phyloP scores from a whole-genome alignment of 257 asterid genomes.

The Verbena officinalis region DNA sequence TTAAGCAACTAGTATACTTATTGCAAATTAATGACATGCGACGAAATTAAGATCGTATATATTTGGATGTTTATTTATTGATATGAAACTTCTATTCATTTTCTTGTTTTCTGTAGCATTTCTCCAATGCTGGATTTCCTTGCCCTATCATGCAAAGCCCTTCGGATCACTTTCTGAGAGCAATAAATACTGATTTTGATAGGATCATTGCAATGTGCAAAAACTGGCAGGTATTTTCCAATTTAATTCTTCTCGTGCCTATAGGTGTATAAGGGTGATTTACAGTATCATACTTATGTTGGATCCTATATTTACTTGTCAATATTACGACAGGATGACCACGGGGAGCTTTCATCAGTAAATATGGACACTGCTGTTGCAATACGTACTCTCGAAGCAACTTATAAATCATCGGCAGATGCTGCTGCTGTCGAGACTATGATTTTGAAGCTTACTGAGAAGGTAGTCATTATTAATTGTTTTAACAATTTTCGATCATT shows the following conservation, averaged over 20 bases:
- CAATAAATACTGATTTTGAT: conserved; percentile 95
- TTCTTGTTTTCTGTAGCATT: conserved; percentile 66
- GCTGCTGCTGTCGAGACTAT: conserved; percentile 90
- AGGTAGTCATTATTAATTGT: conserved; percentile 46
- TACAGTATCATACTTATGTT: not conserved
- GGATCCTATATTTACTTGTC: conserved; percentile 10
- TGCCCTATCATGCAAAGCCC: conserved; percentile 99
- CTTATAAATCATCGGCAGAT: conserved; percentile 86
- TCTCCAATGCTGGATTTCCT: conserved; percentile 99
- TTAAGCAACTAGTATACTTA: not conserved
- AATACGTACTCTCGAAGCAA: conserved; percentile 97
- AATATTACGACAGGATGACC: conserved; percentile 76
- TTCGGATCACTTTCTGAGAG: conserved; percentile 97
- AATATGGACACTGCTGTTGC: conserved; percentile 99
- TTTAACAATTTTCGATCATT: no score
- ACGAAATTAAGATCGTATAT: conserved; percentile 6
- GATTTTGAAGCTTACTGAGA: conserved; percentile 83
- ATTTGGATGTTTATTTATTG: not conserved
- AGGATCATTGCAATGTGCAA: conserved; percentile 98
- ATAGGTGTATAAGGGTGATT: not conserved
- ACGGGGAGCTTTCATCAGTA: conserved; percentile 88
- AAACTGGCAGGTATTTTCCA: conserved; percentile 90
- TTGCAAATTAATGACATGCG: conserved; percentile 5
- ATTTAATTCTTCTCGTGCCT: conserved; percentile 19
- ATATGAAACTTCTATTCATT: not conserved